Base-by-base conservation (phyloP, 176 grass and related monocot species). In the Olyra latifolia region DNA sequence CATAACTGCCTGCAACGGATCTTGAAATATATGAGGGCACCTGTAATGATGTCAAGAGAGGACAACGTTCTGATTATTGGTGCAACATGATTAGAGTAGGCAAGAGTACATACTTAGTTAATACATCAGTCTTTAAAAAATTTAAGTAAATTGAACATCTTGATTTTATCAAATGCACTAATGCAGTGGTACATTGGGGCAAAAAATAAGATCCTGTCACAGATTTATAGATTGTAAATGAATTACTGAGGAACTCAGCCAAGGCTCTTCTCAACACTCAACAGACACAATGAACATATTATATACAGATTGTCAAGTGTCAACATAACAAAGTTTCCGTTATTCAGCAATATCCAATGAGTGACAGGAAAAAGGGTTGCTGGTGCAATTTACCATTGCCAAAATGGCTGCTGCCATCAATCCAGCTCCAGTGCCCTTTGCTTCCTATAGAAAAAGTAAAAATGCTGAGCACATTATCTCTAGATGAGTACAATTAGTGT, bases 1-100 rank as follows among this genome's bases (percentile, higher is more conserved):
- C 97, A 91, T 99, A 99, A 78, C 97, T 99, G 60, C 97, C 97
- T 46, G 97, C 97, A 84, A 99, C 97, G 16, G 97, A 99, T 87
- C 97, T 85, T 70, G 97, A 99, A 75, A 99, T 99, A 45, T 99
- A 99, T 15, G 97, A 99, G 30, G 97, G 97, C 25, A 99, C 97
- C 97, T 99, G 73, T 25, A 75, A 80, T 22, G 43, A 72, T 60
- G 48, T 61, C 28, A 77, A 73, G 66, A 55, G 65, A 67, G 19
- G 29, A 83, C 5, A 43, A 30, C 49, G 62, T 66, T 87, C 24
- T 32, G 22, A 87, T 79, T 47, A 80, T 60, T 13, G 24, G 19
- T 30, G 47, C 17, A 9, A 16, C 79, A 24, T 13, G 44, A 46
- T 62, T 48, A 62, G 22, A 69, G 48, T 61, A 72, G 2, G 29